These are phyloP conservation scores for Ogataea ganodermae DNA, from an alignment of 805 yeast genomes.

Conservation along the genomic window DNA sequence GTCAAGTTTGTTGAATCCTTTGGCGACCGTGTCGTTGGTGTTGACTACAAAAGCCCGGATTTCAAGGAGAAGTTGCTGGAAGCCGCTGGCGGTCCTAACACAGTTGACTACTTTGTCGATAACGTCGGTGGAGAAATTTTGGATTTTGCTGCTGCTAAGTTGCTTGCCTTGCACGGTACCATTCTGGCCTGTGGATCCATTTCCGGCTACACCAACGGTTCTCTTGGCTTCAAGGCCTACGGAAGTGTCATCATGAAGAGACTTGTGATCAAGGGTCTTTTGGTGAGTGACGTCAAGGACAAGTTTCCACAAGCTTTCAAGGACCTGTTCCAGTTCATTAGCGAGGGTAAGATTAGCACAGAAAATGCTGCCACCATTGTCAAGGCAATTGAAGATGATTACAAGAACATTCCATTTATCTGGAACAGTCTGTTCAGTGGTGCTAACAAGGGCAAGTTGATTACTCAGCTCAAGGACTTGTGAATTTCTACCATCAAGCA, in stretches of 20 bases:
- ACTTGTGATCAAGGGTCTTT: constrained; percentile 54
- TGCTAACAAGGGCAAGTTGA: constrained; percentile 51
- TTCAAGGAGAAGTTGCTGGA: constrained; percentile 39
- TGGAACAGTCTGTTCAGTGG: constrained; percentile 51
- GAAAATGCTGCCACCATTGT: constrained; percentile 39
- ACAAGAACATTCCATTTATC: constrained; percentile 44
- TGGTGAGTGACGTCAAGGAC: constrained; percentile 45
- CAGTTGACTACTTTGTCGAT: constrained; percentile 55
- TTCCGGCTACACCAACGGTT: constrained; percentile 51
- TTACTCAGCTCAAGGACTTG: constrained; percentile 41
- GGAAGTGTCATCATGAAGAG: constrained; percentile 48
- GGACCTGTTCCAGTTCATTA: constrained; percentile 39
- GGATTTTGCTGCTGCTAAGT: constrained; percentile 44
- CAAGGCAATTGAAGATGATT: constrained; percentile 43
- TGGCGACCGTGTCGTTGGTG: constrained; percentile 40
- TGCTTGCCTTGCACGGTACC: constrained; percentile 33
- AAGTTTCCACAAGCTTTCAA: constrained; percentile 41
- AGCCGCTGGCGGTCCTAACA: constrained; percentile 49
- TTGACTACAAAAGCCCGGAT: constrained; percentile 50
- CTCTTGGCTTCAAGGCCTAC: constrained; percentile 38
- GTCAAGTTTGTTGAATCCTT: constrained; percentile 50
- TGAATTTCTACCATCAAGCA: background rate
- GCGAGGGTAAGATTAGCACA: constrained; percentile 43
- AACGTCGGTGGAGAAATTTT: constrained; percentile 65
- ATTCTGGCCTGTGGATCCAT: constrained; percentile 67